Conservation (phyloP, 257 asterid species). For the Knoxia roxburghii region DNA sequence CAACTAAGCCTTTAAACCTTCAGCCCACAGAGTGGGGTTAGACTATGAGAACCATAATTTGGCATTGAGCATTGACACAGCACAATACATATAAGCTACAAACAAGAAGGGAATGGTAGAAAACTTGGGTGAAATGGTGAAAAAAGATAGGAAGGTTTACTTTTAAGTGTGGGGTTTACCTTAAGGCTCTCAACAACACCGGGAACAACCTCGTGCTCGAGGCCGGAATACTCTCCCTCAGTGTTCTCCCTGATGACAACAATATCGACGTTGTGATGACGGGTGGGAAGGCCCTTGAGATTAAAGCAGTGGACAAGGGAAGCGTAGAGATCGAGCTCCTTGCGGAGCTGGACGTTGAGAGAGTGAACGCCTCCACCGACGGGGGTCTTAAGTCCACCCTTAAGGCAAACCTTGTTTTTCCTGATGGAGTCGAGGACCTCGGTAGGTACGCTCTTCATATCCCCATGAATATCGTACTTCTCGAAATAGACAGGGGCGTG, state of each 20-base stretch:
- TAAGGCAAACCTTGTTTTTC: constrained; percentile 85
- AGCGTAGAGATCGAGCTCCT: constrained; percentile 93
- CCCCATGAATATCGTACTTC: constrained; percentile 76
- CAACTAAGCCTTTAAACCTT: no score
- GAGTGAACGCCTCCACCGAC: constrained; percentile 97
- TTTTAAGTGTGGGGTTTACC: constrained; percentile 29
- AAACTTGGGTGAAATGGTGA: no score
- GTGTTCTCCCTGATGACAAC: constrained; percentile 96
- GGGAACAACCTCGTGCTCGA: constrained; percentile 99
- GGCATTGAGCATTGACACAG: no score
- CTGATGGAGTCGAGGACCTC: constrained; percentile 72
- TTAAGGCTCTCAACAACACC: constrained; percentile 98
- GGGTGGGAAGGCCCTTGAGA: constrained; percentile 69
- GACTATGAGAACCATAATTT: no score
- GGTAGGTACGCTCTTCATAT: constrained; percentile 65
- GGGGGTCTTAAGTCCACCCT: constrained; percentile 88
- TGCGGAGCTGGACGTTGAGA: constrained; percentile 71
- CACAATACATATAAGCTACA: no score
- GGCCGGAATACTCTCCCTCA: constrained; percentile 94
- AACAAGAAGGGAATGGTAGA: no score
- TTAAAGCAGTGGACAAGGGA: constrained; percentile 91
- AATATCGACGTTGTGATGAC: constrained; percentile 78
- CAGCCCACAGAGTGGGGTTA: no score
- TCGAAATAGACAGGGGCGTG: constrained; percentile 94
- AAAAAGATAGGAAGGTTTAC: background rate